Percentiles rank a stretch among this genome's conserved stretches.
Evolutionary conservation across 306 rosid genomes (phyloP).

Genomic region (Vicia faba): DNA sequence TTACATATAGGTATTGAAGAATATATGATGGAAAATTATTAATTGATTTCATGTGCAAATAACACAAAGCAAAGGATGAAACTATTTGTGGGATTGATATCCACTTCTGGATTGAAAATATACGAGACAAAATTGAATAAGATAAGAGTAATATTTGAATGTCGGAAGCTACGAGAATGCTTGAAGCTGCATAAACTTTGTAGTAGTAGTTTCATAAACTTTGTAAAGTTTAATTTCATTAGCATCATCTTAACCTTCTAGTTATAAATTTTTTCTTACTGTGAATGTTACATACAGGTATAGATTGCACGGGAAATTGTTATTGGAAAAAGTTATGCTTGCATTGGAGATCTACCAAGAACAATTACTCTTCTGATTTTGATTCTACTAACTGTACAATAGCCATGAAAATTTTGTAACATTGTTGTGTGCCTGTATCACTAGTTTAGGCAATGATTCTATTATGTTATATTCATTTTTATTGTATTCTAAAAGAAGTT

Average conservation of each 20-base stretch:
- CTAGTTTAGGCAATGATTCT: neutral
- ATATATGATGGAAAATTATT: too few species aligned
- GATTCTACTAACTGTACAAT: slow-evolving; percentile 18
- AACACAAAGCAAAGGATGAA: too few species aligned
- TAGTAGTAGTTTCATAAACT: slow-evolving; percentile 20
- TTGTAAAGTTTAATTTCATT: slow-evolving; percentile 14
- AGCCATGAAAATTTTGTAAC: slow-evolving; percentile 46
- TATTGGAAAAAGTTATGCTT: slow-evolving; percentile 65
- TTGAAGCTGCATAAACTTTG: slow-evolving; percentile 78
- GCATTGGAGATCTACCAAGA: slow-evolving; percentile 84
- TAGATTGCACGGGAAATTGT: slow-evolving; percentile 79
- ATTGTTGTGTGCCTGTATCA: neutral
- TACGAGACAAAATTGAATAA: too few species aligned
- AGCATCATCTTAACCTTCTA: slow-evolving; percentile 21
- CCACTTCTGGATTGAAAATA: too few species aligned
- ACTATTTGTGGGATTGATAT: too few species aligned
- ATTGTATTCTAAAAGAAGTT: neutral
- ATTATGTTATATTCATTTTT: neutral
- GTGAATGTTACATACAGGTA: slow-evolving; percentile 60
- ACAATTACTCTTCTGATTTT: slow-evolving; percentile 58
- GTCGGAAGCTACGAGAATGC: slow-evolving; percentile 58
- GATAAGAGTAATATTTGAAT: too few species aligned
- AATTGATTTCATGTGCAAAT: too few species aligned
- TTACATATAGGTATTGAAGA: too few species aligned
- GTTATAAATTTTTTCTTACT: slow-evolving; percentile 16